A percentile compares a stretch with the other conserved stretches of the same genome.
Evolutionary conservation across 345 rosid species (phyloP).

Genomic region (Stellera chamaejasme): DNA sequence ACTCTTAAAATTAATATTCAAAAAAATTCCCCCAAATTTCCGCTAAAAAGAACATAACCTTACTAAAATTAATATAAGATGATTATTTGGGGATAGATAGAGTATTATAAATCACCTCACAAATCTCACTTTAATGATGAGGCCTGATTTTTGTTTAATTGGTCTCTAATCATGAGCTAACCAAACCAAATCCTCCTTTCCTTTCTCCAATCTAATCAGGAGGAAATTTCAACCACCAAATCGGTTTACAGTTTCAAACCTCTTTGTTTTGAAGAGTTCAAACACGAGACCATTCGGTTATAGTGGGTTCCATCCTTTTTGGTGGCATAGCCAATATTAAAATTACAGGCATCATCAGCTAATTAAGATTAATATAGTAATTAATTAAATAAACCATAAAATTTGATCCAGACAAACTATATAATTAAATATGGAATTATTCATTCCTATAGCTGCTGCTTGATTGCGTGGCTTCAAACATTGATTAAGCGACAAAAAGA

Average conservation of each 20-base stretch:
- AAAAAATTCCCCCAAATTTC: too few relatives aligned
- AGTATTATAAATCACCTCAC: too few relatives aligned
- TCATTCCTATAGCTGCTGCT: neutral
- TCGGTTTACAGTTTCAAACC: conserved; percentile 7
- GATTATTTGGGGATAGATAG: too few relatives aligned
- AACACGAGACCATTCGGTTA: neutral
- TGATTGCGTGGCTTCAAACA: conserved; percentile 11
- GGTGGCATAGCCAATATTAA: neutral
- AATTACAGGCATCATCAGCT: neutral
- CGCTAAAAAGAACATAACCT: too few relatives aligned
- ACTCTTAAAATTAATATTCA: too few relatives aligned
- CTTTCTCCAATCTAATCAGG: too few relatives aligned
- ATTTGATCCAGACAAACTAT: conserved; percentile 9
- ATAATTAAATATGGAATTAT: neutral
- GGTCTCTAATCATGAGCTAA: too few relatives aligned
- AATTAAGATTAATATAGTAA: neutral
- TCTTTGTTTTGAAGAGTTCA: neutral
- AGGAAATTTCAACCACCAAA: conserved; percentile 8
- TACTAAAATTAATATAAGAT: too few relatives aligned
- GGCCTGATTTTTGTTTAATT: too few relatives aligned
- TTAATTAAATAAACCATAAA: neutral
- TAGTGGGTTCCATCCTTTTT: neutral
- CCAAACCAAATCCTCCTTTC: too few relatives aligned
- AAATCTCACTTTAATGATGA: too few relatives aligned
- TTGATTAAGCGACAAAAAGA: conserved; percentile 6